phyloP scores from a whole-genome alignment of 2,329 filamentous ascomycete genomes.

The Achaetomium macrosporum region DNA sequence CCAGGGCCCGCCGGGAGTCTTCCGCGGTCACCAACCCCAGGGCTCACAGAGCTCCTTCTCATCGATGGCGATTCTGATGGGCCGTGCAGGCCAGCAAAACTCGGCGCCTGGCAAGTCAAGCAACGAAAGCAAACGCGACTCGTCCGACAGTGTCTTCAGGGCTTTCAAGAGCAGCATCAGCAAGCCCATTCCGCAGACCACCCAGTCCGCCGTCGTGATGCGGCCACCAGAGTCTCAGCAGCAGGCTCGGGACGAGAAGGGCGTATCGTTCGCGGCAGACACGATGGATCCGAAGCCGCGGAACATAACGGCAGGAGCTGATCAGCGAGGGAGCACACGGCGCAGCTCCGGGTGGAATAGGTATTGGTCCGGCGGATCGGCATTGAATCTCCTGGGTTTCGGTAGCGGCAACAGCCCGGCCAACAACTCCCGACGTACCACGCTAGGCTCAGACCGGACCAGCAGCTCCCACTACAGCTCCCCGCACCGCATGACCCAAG shows the following conservation, averaged over 20 bases:
- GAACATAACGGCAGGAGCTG: constrained; percentile 32
- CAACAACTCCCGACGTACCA: constrained; percentile 39
- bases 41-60: constrained; percentile 54
- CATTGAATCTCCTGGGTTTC: constrained; percentile 59
- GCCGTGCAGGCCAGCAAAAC: constrained; percentile 48
- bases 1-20: constrained; percentile 32
- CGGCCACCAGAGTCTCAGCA: constrained; percentile 21
- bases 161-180: constrained; percentile 58
- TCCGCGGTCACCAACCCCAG: constrained; percentile 47
- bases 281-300: constrained; percentile 29
- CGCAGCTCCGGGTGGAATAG: constrained; percentile 70
- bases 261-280: constrained; percentile 34
- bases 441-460: constrained; percentile 47
- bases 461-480: constrained; percentile 46
- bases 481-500: constrained; percentile 49
- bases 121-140: constrained; percentile 52
- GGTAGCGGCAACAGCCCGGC: constrained; percentile 31
- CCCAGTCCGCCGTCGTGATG: constrained; percentile 15
- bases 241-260: constrained; percentile 37
- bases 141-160: constrained; percentile 52
- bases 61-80: constrained; percentile 61
- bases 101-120: constrained; percentile 41
- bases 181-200: constrained; percentile 51
- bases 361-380: constrained; percentile 70
- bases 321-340: constrained; percentile 40